phyloP scores from a whole-genome alignment of 176 grass and related monocot species.

The Oryza rufipogon region DNA sequence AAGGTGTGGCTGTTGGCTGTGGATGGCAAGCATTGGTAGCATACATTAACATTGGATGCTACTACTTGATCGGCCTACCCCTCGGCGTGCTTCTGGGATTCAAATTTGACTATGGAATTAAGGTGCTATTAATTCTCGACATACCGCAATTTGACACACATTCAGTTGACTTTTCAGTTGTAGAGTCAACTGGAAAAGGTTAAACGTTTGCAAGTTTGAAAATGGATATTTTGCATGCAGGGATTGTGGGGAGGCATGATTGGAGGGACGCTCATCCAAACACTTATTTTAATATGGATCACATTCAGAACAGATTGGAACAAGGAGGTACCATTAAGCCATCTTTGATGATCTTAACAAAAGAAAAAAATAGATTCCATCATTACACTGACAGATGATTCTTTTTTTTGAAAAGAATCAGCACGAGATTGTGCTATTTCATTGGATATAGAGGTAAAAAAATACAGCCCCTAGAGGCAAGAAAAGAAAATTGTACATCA shows the following conservation, averaged over 20 bases:
- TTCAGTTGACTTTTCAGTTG: not conserved
- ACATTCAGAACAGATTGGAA: slow-evolving; percentile 84
- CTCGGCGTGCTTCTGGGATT: slow-evolving; percentile 71
- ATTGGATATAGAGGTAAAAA: too few relatives aligned
- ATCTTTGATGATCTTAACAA: not conserved
- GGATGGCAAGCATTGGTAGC: slow-evolving; percentile 90
- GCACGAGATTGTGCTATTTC: too few relatives aligned
- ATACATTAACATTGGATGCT: slow-evolving; percentile 87
- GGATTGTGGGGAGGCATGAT: slow-evolving; percentile 92
- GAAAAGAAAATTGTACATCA: too few relatives aligned
- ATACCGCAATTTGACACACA: not conserved
- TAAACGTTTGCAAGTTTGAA: slow-evolving; percentile 26
- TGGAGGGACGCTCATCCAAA: slow-evolving; percentile 71
- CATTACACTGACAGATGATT: slow-evolving; percentile 38
- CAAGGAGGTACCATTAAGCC: slow-evolving; percentile 56
- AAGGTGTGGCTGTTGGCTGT: slow-evolving; percentile 92
- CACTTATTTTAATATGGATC: slow-evolving; percentile 74
- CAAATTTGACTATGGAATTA: slow-evolving; percentile 66
- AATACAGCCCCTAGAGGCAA: too few relatives aligned
- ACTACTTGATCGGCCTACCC: slow-evolving; percentile 82
- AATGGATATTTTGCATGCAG: slow-evolving; percentile 37
- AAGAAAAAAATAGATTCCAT: not conserved
- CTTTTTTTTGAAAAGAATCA: not conserved
- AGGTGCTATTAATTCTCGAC: slow-evolving; percentile 44
- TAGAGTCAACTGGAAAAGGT: slow-evolving; percentile 17